Conservation (phyloP, 805 yeast genomes). For the Komagataella pastoris region DNA sequence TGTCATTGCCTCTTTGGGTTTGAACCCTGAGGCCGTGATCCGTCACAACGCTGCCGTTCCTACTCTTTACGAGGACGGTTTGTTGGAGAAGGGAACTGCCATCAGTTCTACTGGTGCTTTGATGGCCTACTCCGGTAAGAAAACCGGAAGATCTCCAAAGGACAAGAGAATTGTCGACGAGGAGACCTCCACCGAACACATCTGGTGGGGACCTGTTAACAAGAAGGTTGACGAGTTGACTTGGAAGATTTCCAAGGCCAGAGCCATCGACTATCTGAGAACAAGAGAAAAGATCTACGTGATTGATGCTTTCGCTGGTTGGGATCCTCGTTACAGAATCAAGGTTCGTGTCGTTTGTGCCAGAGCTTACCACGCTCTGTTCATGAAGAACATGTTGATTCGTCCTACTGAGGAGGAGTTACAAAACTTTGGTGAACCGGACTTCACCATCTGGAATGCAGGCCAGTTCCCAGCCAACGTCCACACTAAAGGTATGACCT, state of each 20-base stretch:
- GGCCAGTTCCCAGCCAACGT: conserved; percentile 98
- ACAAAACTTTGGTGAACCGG: conserved; percentile 88
- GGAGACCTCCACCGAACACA: conserved; percentile 64
- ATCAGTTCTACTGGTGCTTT: conserved; percentile 89
- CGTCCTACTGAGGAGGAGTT: conserved; percentile 89
- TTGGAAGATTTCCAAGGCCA: conserved; percentile 89
- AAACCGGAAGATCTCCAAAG: conserved; percentile 97
- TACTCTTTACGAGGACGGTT: conserved; percentile 86
- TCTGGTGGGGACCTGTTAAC: conserved; percentile 99
- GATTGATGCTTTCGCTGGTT: conserved; percentile 95
- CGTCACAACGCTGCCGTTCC: conserved; percentile 93
- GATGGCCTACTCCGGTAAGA: conserved; percentile 88
- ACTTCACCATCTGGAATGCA: conserved; percentile 95
- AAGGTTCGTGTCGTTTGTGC: conserved; percentile 95
- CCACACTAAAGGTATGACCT: conserved; percentile 94
- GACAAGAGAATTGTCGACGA: conserved; percentile 97
- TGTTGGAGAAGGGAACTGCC: conserved; percentile 81
- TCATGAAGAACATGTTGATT: conserved; percentile 97
- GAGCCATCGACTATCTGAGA: conserved; percentile 94
- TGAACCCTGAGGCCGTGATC: conserved; percentile 49
- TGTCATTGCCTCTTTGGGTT: conserved; percentile 23
- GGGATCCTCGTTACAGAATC: conserved; percentile 97
- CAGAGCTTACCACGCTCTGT: conserved; percentile 94
- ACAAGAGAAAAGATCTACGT: conserved; percentile 90
- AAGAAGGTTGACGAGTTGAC: conserved; percentile 88